These are phyloP conservation scores for Populus tremula DNA, from an alignment of 345 rosid species.

Conservation along the genomic window DNA sequence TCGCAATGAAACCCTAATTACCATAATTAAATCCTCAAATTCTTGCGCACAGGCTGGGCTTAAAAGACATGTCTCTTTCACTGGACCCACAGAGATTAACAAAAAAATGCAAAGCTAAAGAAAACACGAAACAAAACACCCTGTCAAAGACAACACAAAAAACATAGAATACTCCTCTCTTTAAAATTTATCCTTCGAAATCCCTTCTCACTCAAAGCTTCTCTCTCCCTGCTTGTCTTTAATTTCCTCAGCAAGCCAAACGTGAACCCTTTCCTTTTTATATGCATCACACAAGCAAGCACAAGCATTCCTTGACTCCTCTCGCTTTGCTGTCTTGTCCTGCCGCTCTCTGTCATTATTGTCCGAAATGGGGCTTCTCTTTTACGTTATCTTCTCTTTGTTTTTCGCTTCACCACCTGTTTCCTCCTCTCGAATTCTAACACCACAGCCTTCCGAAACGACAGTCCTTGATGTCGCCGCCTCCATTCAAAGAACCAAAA, in stretches of 20 bases:
- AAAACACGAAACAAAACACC: not conserved
- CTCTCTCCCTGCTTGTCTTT: no score
- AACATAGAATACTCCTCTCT: not conserved
- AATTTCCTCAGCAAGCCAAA: not conserved
- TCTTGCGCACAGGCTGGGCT: no score
- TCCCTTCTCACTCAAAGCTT: not conserved
- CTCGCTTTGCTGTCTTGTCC: not conserved
- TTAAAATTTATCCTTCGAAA: no score
- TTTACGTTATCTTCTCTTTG: conserved; percentile 17
- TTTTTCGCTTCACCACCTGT: conserved; percentile 22
- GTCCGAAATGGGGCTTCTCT: not conserved
- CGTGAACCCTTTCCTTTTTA: not conserved
- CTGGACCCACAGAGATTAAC: not conserved
- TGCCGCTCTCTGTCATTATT: not conserved
- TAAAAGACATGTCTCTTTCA: not conserved
- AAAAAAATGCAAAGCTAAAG: conserved; percentile 5
- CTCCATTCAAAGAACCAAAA: conserved; percentile 35
- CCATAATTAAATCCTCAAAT: not conserved
- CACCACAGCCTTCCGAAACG: conserved; percentile 17
- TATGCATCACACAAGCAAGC: not conserved
- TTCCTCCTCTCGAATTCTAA: conserved; percentile 33
- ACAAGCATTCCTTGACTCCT: not conserved
- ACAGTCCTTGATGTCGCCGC: conserved; percentile 41
- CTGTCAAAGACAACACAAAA: not conserved
- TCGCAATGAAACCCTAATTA: not conserved